Evolutionary conservation across 805 yeast genomes (phyloP), one percentile per base, ranked within the genome.

Genomic region (Candida andamanensis): DNA sequence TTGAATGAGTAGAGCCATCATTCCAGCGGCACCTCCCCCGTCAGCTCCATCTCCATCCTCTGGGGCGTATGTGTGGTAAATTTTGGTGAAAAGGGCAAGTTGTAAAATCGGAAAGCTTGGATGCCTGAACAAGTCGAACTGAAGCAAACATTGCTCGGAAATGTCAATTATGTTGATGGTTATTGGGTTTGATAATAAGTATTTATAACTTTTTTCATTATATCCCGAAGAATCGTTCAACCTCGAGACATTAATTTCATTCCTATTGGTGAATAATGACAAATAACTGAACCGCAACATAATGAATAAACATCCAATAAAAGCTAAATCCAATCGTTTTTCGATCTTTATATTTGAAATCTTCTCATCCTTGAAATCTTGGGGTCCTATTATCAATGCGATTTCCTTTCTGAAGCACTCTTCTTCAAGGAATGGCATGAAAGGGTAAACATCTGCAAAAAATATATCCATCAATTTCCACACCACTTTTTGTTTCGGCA

Each of bases 81-180:
- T n/a, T 26, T 56, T 36, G 30, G 54, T 40, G 30, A 37, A 58
- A 4, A 54, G 36, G 1, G 58, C 59, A 22, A 60, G 47, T 36
- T 58, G 64, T 14, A 61, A 35, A 2, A 60, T 50, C 1, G 56
- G 52, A 16, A 58, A 46, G 28, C 49, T 50, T 2, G 57, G 41
- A 23, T 55, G 52, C 37, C 74, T 52, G 26, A 73, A 44, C 17
- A 76, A 36, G 28, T 69, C 69, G 50, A 77, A 77, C 40, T 73
- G 78, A 36, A 71, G 68, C 28, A 78, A 48, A 44, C 83, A 77
- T 39, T 63, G 49, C 37, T 72, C 72, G 0, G 82, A 79, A 17
- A 69, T 69, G 33, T 58, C 66, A 19, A 72, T 59, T 11, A 56
- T 59, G 15, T 67, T 67, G 24, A 62, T 52, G 12, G 67, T 64